Base-by-base conservation (phyloP, 2,329 filamentous ascomycete species). In the Davidsoniella virescens region DNA sequence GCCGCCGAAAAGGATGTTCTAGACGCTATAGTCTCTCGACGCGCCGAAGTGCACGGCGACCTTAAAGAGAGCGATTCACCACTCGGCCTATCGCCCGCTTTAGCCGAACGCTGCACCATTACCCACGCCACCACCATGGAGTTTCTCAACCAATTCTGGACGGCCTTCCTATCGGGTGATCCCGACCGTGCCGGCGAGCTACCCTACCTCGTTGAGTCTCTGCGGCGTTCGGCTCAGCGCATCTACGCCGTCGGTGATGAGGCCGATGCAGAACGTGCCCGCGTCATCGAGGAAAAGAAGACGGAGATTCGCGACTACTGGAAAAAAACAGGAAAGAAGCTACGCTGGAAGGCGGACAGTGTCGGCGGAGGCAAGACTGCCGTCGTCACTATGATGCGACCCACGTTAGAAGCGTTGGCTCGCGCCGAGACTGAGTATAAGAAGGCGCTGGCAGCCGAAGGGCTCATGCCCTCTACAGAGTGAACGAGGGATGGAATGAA, bases 61-160 rank as follows among this genome's bases (percentile, higher is more conserved):
- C 61, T 63, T 40, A 61, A 64, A 52, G 75, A 68, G 58, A 67
- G 65, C 59, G 51, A 52, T 57, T 71, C 62, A 47, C 73, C 65
- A 56, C 83, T 71, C 78, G 69, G 71, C 20, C 58, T 68, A 2
- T 68, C 80, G 3, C 59, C 67, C 1, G 70, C 74, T 1, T 67
- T 83, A 17, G 68, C 75, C 3, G 70, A 79, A 41, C 75, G 75
- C 50, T 79, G 76, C 56, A 67, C 65, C 39, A 64, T 78, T 50
- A 94, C 90, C 0, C 87, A 96, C 62, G 88, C 88, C 49, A 98
- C 92, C 0, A 93, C 87, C 0, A 82, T 85, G 37, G 92, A 98
- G 61, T 98, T 96, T 59, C 69, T 98, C n/a, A 85, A 90, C 58
- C 93, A 96, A 63, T 98, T 98, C 68, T 98, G 90, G 90, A 75